Base-by-base conservation (phyloP, 805 yeast species). In the Starmera caribaea region DNA sequence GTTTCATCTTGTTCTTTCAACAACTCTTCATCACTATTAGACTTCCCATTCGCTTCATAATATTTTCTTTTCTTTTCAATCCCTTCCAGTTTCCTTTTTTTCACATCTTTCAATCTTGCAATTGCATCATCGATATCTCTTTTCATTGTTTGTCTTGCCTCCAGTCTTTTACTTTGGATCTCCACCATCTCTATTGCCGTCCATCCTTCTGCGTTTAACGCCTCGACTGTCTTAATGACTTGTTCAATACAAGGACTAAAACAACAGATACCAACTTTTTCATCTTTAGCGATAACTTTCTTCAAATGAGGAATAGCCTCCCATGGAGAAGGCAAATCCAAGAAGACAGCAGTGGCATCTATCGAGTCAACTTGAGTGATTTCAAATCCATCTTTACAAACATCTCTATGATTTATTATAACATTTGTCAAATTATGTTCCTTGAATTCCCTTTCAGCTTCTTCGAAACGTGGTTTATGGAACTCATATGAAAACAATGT, bases 211-310 rank as follows among this genome's bases (percentile, higher is more conserved):
- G 66, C 71, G 48, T 81, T 79, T 42, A 92, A 63, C 0, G 84
- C 81, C 46, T 75, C 81, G 11, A 90, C 77, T 0, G 97, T 85
- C 55, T 84, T 81, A 42, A 81, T 81, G 4, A 92, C 98, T 63
- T 92, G 99, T 62, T 92, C 99, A 36, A 92, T 84, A 61, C 99
- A 92, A 9, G 99, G 99, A 32, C 95, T 85, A 56, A 92, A 92
- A 61, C 98, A 92, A 62, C 99, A 92, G 39, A 92, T 71, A 3
- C 83, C 78, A 16, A 78, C 84, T 24, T 69, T 66, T 40, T 69
- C 65, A 15, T 62, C 62, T 8, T 63, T 58, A 8, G 82, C 63
- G 13, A 84, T 69, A 1, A 83, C 94, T 28, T 54, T 49, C 1
- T 46, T 32, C 35, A 90, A 62, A 59, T 82, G 81, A 7, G 87